These are phyloP conservation scores for Schwanniomyces yamadae DNA, from an alignment of 805 yeast species.

Conservation along the genomic window DNA sequence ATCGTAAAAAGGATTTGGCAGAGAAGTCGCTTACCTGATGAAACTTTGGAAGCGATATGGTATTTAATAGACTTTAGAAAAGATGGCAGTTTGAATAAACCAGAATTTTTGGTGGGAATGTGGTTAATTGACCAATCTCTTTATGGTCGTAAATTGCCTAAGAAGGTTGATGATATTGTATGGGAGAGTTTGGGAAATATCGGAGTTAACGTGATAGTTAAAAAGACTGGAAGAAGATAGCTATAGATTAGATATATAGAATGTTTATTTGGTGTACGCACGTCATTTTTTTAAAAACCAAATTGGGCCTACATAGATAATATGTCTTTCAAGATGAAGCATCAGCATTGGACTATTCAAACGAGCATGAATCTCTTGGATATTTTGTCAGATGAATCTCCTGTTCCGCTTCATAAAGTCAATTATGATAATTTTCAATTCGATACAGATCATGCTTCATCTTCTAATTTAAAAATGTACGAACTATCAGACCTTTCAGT, in stretches of 20 bases:
- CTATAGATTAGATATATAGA: not conserved
- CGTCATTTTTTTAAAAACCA: no score
- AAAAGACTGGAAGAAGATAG: conserved; percentile 29
- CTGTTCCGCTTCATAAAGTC: conserved; percentile 17
- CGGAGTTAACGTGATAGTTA: conserved; percentile 40
- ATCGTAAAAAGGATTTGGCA: conserved; percentile 81
- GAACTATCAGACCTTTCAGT: no score
- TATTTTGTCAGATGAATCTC: conserved; percentile 34
- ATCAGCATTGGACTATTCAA: not conserved
- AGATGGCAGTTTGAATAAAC: conserved; percentile 76
- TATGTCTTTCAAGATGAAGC: not conserved
- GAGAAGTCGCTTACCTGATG: conserved; percentile 69
- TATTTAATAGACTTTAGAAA: conserved; percentile 61
- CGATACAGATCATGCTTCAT: conserved; percentile 3
- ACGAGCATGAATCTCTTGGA: conserved; percentile 38
- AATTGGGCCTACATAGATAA: no score
- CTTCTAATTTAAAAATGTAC: no score
- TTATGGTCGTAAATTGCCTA: conserved; percentile 89
- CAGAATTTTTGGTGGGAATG: conserved; percentile 92
- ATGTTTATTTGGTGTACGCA: no score
- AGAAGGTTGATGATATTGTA: conserved; percentile 58
- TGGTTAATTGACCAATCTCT: conserved; percentile 97
- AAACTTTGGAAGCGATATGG: conserved; percentile 60
- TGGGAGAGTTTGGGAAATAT: conserved; percentile 75
- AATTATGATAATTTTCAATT: conserved; percentile 6